Percentiles rank a stretch among this genome's conserved stretches.
phyloP scores from a whole-genome alignment of 1,284 basidiomycete genomes.

The Cryptococcus sp. region DNA sequence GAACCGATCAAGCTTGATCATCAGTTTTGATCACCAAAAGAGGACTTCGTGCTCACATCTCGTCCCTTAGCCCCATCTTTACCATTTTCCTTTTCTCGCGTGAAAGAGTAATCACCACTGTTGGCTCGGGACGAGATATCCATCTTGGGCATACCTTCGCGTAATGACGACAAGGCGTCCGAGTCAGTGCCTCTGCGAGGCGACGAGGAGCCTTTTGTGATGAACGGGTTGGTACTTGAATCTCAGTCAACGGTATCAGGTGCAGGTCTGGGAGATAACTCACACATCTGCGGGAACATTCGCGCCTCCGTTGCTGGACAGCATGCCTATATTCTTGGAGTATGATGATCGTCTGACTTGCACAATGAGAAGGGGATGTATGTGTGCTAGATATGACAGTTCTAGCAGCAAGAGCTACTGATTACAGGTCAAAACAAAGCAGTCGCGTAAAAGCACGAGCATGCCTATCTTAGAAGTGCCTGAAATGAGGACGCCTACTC shows the following conservation, averaged over 20 bases:
- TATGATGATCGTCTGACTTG: neutral
- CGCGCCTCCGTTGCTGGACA: slow-evolving; percentile 6
- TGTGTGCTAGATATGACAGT: neutral
- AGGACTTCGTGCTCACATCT: slow-evolving; percentile 7
- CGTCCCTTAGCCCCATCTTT: slow-evolving; percentile 10
- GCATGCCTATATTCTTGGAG: slow-evolving; percentile 2
- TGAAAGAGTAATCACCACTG: slow-evolving; percentile 13
- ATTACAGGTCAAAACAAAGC: slow-evolving; percentile 8
- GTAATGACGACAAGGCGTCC: slow-evolving; percentile 22
- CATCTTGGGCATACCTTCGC: slow-evolving; percentile 42
- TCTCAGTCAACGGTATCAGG: neutral
- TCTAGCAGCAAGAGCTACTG: neutral
- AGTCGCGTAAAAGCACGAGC: slow-evolving; percentile 10
- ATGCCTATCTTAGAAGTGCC: too few species aligned
- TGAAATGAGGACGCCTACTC: too few species aligned
- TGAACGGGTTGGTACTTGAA: slow-evolving; percentile 28
- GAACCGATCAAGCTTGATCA: slow-evolving; percentile 42
- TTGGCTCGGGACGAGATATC: slow-evolving; percentile 29
- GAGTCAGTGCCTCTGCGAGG: slow-evolving; percentile 5
- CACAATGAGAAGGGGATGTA: neutral
- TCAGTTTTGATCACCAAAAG: neutral
- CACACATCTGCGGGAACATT: slow-evolving; percentile 20
- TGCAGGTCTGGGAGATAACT: slow-evolving; percentile 6
- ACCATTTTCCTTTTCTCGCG: slow-evolving; percentile 8
- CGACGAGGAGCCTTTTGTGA: slow-evolving; percentile 12